Conservation (phyloP, 148 eudicot species). For the Tetragonia tetragonoides region DNA sequence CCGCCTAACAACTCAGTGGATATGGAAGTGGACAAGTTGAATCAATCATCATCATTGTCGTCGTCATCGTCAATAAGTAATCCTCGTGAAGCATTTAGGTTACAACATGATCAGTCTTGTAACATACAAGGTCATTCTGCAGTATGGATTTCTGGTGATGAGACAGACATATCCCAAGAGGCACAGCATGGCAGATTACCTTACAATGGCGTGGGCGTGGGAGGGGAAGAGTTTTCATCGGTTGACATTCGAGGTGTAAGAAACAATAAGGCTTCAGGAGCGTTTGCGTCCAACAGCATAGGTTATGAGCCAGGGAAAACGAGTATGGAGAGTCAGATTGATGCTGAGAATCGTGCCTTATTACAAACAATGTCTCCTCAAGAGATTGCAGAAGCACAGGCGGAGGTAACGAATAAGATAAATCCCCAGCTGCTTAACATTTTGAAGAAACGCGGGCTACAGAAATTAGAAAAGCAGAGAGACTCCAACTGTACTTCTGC, state of each 20-base stretch:
- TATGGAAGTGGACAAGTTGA: background rate
- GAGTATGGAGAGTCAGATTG: slow-evolving; percentile 71
- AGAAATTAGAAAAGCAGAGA: slow-evolving; percentile 43
- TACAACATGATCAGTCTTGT: background rate
- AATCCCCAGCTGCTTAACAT: slow-evolving; percentile 57
- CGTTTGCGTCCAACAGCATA: slow-evolving; percentile 11
- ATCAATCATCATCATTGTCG: background rate
- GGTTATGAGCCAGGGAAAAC: slow-evolving; percentile 26
- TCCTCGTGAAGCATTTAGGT: background rate
- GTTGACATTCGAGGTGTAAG: slow-evolving; percentile 14
- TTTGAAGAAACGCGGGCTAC: slow-evolving; percentile 51
- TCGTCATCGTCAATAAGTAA: slow-evolving; percentile 4
- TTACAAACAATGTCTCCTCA: slow-evolving; percentile 71
- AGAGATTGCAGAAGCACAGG: slow-evolving; percentile 88
- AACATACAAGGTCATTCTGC: background rate
- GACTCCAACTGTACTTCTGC: slow-evolving; percentile 26
- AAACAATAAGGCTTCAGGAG: slow-evolving; percentile 15
- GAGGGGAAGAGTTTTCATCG: background rate
- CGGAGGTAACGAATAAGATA: slow-evolving; percentile 60
- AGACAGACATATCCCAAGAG: background rate
- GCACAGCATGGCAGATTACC: slow-evolving; percentile 3
- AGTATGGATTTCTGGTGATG: background rate
- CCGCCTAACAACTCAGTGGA: background rate
- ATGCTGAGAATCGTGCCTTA: slow-evolving; percentile 74
- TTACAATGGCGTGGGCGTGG: slow-evolving; percentile 7